Base-by-base conservation (phyloP, 2,329 filamentous ascomycete species). In the Penicillium vulpinum region DNA sequence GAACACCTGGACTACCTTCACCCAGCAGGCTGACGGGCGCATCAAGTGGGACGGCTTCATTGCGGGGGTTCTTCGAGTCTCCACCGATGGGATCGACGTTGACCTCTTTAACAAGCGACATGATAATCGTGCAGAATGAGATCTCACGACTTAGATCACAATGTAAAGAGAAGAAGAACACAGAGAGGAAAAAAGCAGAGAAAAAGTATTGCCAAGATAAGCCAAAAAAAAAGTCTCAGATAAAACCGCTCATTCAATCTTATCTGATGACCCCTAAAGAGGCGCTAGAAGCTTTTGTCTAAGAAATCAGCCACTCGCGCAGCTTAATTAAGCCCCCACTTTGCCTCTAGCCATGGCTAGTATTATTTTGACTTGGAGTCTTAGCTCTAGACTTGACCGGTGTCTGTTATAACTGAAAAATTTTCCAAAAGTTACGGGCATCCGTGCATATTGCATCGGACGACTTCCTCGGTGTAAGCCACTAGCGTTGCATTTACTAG, bases 1-100 rank as follows among this genome's bases (percentile, higher is more conserved):
- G 73, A 7, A 88, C 84, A 69, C 85, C 85, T 5, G 83, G 76
- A 16, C 74, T 78, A 1, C 55, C 59, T 24, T 60, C 43, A 24
- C 61, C 61, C 5, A 63, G 29, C 18, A 63, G 28, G 24, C 39
- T 33, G 15, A 43, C 39, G 4, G 51, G 22, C 26, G 36, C 46
- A 16, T 33, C 41, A n/a, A 51, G 28, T 4, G 54, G 35, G 8
- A 9, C 40, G 6, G 57, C 41, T 39, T 47, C 26, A 5, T 54
- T 49, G 36, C 40, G 35, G 35, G 56, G 44, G 26, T 50, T 24
- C 43, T 63, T 63, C 31, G 38, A 33, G 16, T 43, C 28, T n/a
- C 13, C 18, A n/a, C 35, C 24, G 21, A 22, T n/a, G 31, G 26
- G 18, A 21, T 39, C 40, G 13, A 22, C 47, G n/a, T 40, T 39